phyloP scores from a whole-genome alignment of 1,284 basidiomycete species.

The Boletus semigastroideus region DNA sequence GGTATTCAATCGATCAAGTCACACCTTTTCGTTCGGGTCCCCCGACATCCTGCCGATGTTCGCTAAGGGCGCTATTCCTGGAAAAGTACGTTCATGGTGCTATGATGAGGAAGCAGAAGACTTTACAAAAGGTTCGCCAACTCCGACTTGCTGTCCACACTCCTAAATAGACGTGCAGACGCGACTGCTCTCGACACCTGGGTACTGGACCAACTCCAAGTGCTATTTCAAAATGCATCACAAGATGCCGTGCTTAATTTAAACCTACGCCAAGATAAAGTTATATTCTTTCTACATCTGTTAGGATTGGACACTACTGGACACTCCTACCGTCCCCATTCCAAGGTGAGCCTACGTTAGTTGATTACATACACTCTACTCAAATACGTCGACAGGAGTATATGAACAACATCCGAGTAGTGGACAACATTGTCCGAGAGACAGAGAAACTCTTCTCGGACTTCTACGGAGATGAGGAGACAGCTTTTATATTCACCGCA shows the following conservation, averaged over 20 bases:
- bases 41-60: slow-evolving; percentile 94
- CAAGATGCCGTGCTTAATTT: slow-evolving; percentile 46
- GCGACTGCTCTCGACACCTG: slow-evolving; percentile 79
- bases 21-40: slow-evolving; percentile 83
- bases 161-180: slow-evolving; percentile 44
- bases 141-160: background rate
- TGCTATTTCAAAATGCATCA: slow-evolving; percentile 64
- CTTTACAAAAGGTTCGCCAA: slow-evolving; percentile 69
- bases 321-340: slow-evolving; percentile 86
- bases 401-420: slow-evolving; percentile 81
- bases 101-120: slow-evolving; percentile 82
- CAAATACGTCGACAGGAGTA: slow-evolving; percentile 59
- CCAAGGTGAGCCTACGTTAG: slow-evolving; percentile 44
- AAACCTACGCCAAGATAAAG: slow-evolving; percentile 54
- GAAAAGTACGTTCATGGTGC: slow-evolving; percentile 73
- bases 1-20: slow-evolving; percentile 80
- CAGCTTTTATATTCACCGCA: slow-evolving; percentile 83
- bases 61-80: slow-evolving; percentile 66
- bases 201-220: slow-evolving; percentile 69
- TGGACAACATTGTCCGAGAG: slow-evolving; percentile 74
- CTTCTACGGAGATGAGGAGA: slow-evolving; percentile 71
- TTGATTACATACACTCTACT: background rate
- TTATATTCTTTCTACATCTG: slow-evolving; percentile 84
- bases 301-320: slow-evolving; percentile 88
- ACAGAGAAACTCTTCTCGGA: slow-evolving; percentile 63